Conservation (phyloP, 1,284 basidiomycete species). For the Coriolopsis trogii region DNA sequence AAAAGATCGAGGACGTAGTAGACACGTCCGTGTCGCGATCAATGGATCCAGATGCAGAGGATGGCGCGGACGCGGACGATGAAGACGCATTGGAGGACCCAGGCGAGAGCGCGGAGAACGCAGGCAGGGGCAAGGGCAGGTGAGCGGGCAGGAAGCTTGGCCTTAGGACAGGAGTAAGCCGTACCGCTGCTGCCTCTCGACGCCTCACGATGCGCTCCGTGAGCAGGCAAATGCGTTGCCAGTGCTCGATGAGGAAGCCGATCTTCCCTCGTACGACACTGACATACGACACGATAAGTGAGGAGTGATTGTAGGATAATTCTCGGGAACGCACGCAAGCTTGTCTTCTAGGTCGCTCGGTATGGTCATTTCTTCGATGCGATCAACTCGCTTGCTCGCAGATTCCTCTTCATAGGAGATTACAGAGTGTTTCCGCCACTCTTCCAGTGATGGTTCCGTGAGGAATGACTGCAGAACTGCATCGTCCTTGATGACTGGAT, state of each 20-base stretch:
- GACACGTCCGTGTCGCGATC: constrained; percentile 24
- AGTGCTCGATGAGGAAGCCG: constrained; percentile 80
- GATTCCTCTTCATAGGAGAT: constrained; percentile 89
- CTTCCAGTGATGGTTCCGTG: constrained; percentile 79
- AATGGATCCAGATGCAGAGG: constrained; percentile 21
- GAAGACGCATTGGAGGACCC: constrained; percentile 34
- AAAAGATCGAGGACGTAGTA: constrained; percentile 28
- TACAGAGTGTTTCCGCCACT: constrained; percentile 78
- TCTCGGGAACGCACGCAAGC: constrained; percentile 57
- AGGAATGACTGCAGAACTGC: constrained; percentile 82
- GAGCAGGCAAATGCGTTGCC: constrained; percentile 86
- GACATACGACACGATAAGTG: constrained; percentile 3
- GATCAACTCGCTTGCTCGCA: constrained; percentile 76
- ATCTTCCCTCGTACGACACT: constrained; percentile 76
- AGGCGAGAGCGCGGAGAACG: constrained; percentile 36
- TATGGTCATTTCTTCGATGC: constrained; percentile 88
- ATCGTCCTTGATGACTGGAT: constrained; percentile 88
- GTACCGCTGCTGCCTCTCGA: constrained; percentile 86
- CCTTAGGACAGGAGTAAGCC: constrained; percentile 64
- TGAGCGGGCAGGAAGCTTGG: constrained; percentile 68
- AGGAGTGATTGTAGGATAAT: neutral
- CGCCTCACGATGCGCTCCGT: constrained; percentile 86
- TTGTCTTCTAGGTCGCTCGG: constrained; percentile 91
- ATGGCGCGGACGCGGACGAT: constrained; percentile 36
- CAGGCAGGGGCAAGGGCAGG: constrained; percentile 49